Percentiles rank a stretch among this genome's conserved stretches.
phyloP scores from a whole-genome alignment of 345 rosid species.

The Eucalyptus leucophloia region DNA sequence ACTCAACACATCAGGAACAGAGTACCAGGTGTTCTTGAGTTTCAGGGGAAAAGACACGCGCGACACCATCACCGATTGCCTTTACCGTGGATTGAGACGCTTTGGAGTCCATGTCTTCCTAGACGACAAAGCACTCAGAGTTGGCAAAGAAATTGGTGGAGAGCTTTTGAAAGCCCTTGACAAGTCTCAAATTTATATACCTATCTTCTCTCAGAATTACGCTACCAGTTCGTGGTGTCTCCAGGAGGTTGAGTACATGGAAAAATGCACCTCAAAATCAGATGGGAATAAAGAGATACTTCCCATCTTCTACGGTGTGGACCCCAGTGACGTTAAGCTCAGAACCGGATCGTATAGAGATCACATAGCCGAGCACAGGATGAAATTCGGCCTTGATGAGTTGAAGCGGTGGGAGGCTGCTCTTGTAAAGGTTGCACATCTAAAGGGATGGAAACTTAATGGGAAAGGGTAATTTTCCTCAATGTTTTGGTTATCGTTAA shows the following conservation, averaged over 20 bases:
- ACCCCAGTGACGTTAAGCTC: not conserved
- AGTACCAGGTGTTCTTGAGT: not conserved
- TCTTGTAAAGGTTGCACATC: not conserved
- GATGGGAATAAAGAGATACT: not conserved
- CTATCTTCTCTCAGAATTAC: not conserved
- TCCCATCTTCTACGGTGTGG: not conserved
- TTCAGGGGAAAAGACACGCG: not conserved
- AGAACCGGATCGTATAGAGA: not conserved
- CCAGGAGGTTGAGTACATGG: not conserved
- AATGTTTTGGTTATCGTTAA: no score
- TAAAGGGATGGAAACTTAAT: not conserved
- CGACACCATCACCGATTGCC: not conserved
- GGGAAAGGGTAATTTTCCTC: not conserved
- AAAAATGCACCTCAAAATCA: not conserved
- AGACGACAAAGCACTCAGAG: no score
- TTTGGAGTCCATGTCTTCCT: not conserved
- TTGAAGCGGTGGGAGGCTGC: not conserved
- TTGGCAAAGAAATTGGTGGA: not conserved
- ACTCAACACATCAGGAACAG: no score
- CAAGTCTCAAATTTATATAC: not conserved
- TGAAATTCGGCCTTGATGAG: not conserved
- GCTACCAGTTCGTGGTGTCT: not conserved
- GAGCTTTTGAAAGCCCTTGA: not conserved
- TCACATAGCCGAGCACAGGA: not conserved
- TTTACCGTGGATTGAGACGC: not conserved